Percentiles rank a stretch among this genome's conserved stretches.
These are phyloP conservation scores for Vachellia collinsii DNA, from an alignment of 306 rosid species.

Conservation along the genomic window DNA sequence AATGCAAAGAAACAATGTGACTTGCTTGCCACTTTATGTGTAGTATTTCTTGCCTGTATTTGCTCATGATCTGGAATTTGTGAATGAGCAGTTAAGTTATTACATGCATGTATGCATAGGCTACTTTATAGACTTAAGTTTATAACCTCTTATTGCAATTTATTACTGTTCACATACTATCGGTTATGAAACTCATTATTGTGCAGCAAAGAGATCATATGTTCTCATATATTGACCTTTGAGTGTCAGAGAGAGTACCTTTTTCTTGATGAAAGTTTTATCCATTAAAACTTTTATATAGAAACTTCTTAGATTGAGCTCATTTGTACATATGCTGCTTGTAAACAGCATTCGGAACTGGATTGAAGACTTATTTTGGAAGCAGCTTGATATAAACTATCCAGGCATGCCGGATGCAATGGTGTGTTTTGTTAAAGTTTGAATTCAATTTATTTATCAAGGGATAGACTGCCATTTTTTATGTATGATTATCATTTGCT, in stretches of 20 bases:
- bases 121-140: neutral
- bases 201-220: neutral
- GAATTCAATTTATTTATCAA: slow-evolving; percentile 30
- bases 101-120: neutral
- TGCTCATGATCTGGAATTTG: neutral
- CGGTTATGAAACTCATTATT: slow-evolving; percentile 1
- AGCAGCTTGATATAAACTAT: slow-evolving; percentile 85
- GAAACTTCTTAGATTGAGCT: slow-evolving; percentile 17
- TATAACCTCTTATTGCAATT: slow-evolving; percentile 8
- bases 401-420: slow-evolving; percentile 97
- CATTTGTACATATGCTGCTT: slow-evolving; percentile 34
- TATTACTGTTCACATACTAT: slow-evolving; percentile 16
- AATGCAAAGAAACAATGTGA: neutral
- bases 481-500: slow-evolving; percentile 32
- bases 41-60: neutral
- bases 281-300: slow-evolving; percentile 11
- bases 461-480: slow-evolving; percentile 28
- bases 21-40: neutral
- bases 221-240: neutral
- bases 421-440: slow-evolving; percentile 54
- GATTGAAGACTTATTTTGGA: slow-evolving; percentile 94
- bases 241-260: slow-evolving; percentile 23
- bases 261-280: slow-evolving; percentile 13
- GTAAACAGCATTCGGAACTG: slow-evolving; percentile 86
- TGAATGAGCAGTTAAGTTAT: slow-evolving; percentile 16